Conservation (phyloP, 2,329 filamentous ascomycete genomes). For the Penicillium sp. region DNA sequence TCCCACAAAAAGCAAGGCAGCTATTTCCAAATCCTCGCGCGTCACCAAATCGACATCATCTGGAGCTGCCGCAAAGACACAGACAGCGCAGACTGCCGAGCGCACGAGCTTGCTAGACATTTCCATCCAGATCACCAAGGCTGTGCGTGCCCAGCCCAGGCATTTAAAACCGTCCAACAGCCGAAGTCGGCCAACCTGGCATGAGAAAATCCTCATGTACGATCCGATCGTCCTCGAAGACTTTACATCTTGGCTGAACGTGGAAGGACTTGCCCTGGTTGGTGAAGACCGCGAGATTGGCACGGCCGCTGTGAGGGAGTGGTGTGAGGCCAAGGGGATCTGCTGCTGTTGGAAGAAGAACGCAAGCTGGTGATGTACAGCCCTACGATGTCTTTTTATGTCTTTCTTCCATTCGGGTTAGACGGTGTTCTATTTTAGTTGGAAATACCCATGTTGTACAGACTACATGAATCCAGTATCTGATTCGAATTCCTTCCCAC, state of each 20-base stretch:
- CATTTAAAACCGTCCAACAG: conserved; percentile 35
- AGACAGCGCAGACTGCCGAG: background rate
- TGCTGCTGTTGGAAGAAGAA: conserved; percentile 72
- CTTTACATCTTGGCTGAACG: conserved; percentile 79
- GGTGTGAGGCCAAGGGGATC: conserved; percentile 86
- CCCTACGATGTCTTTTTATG: background rate
- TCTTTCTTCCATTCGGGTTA: background rate
- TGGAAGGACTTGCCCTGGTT: conserved; percentile 63
- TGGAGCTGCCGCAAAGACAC: background rate
- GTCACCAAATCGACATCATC: conserved; percentile 1
- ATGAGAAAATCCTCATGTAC: conserved; percentile 92
- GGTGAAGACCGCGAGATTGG: conserved; percentile 68
- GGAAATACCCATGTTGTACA: background rate
- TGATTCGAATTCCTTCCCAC: background rate
- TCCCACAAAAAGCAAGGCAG: conserved; percentile 16
- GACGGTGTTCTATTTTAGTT: background rate
- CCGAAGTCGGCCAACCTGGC: conserved; percentile 64
- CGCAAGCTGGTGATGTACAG: conserved; percentile 13
- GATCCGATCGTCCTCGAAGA: conserved; percentile 90
- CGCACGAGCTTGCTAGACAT: conserved; percentile 38
- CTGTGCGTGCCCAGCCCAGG: conserved; percentile 47
- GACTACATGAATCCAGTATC: background rate
- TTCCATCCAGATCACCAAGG: conserved; percentile 51
- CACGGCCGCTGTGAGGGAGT: conserved; percentile 72
- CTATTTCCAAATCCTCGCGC: conserved; percentile 14